These are phyloP conservation scores for Cyclocybe aegerita DNA, from an alignment of 768 basidiomycete species.

Conservation along the genomic window DNA sequence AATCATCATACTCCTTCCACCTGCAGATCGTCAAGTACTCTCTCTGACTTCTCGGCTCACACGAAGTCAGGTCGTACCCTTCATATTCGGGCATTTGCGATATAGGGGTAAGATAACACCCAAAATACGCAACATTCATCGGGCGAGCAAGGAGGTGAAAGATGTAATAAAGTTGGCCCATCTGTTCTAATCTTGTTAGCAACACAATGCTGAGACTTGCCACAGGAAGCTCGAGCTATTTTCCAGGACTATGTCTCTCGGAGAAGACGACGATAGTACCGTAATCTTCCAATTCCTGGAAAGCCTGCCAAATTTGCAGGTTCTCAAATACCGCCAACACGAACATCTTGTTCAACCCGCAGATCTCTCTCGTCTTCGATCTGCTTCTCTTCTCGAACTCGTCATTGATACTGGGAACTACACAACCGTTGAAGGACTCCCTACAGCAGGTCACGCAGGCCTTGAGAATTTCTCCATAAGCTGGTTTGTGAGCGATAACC, in stretches of 20 bases:
- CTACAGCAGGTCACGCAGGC: slow-evolving; percentile 2
- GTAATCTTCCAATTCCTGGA: slow-evolving; percentile 5
- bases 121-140: slow-evolving; percentile 2
- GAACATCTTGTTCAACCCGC: background rate
- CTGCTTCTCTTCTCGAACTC: slow-evolving; percentile 4
- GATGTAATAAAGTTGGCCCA: slow-evolving; percentile 4
- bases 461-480: slow-evolving; percentile 5
- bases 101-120: background rate
- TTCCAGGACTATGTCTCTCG: background rate
- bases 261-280: background rate
- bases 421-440: background rate
- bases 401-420: background rate
- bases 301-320: slow-evolving; percentile 6
- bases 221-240: slow-evolving; percentile 2
- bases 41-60: slow-evolving; percentile 6
- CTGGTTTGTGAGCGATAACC: background rate
- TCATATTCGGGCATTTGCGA: slow-evolving; percentile 3
- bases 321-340: background rate
- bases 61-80: slow-evolving; percentile 1
- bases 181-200: background rate
- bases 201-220: background rate
- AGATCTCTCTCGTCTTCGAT: slow-evolving; percentile 1
- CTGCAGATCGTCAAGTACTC: slow-evolving; percentile 2
- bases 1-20: slow-evolving; percentile 6
- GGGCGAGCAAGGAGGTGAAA: slow-evolving; percentile 5